Percentiles rank a stretch among this genome's conserved stretches.
Conservation (phyloP, 768 basidiomycete species). For the Butyriboletus loyo region DNA sequence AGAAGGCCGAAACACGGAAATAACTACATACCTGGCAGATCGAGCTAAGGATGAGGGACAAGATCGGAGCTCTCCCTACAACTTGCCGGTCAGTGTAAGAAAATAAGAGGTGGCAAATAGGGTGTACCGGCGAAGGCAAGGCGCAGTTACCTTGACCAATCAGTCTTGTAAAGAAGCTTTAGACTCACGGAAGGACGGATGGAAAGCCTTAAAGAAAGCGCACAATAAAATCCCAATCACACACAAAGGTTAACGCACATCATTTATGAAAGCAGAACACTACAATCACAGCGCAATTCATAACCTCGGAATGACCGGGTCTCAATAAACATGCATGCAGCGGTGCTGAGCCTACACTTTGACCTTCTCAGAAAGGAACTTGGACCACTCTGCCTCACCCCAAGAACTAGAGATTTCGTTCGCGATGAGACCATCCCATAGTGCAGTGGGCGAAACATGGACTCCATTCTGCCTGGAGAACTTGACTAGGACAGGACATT, state of each 20-base stretch:
- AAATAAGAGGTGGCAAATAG: too few relatives aligned
- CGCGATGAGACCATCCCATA: conserved; percentile 75
- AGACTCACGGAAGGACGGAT: not conserved
- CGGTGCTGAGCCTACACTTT: conserved; percentile 26
- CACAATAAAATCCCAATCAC: not conserved
- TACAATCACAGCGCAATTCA: not conserved
- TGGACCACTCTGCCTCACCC: conserved; percentile 77
- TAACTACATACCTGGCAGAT: too few relatives aligned
- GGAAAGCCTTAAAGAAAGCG: not conserved
- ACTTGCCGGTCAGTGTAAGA: too few relatives aligned
- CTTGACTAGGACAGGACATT: conserved; percentile 59
- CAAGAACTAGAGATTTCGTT: conserved; percentile 77
- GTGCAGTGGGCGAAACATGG: conserved; percentile 83
- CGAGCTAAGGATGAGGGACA: too few relatives aligned
- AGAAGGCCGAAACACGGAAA: too few relatives aligned
- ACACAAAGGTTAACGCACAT: not conserved
- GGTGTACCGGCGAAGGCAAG: too few relatives aligned
- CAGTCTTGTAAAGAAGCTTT: too few relatives aligned
- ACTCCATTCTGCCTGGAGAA: conserved; percentile 87
- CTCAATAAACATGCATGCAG: not conserved
- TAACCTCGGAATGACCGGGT: not conserved
- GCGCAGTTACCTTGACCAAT: too few relatives aligned
- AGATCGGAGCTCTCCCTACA: too few relatives aligned
- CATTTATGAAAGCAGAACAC: not conserved
- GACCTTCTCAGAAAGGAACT: conserved; percentile 66